These are phyloP conservation scores for Claviceps sp. DNA, from an alignment of 2,329 filamentous ascomycete species.

Conservation along the genomic window DNA sequence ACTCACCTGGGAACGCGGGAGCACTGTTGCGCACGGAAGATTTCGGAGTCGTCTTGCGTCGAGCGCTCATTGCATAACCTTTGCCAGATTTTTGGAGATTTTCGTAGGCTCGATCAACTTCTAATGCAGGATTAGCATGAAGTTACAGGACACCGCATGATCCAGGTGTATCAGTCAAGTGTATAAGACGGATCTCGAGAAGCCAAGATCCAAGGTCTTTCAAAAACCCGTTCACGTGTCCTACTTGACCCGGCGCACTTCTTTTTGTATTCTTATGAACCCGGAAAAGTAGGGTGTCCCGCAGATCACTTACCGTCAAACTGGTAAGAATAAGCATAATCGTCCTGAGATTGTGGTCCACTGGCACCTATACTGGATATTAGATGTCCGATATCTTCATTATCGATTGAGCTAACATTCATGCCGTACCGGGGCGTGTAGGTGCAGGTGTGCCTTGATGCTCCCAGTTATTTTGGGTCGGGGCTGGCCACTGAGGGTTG, in stretches of 20 bases:
- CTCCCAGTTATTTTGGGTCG: conserved; percentile 30
- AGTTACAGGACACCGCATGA: neutral
- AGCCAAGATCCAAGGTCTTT: neutral
- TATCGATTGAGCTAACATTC: neutral
- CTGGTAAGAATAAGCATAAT: conserved; percentile 73
- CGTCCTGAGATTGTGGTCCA: conserved; percentile 61
- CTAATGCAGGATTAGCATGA: conserved; percentile 31
- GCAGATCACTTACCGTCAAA: conserved; percentile 61
- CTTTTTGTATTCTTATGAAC: neutral
- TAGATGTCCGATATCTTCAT: conserved; percentile 5
- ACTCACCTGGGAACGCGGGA: conserved; percentile 6
- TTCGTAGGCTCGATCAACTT: conserved; percentile 91
- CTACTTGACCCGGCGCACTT: neutral
- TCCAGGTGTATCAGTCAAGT: neutral
- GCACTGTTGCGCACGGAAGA: conserved; percentile 5
- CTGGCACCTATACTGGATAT: conserved; percentile 46
- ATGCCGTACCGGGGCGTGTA: conserved; percentile 24
- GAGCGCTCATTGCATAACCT: conserved; percentile 59
- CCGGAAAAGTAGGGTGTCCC: neutral
- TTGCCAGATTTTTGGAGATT: conserved; percentile 96
- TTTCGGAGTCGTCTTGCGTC: conserved; percentile 48
- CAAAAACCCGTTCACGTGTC: neutral
- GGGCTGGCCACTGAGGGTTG: conserved; percentile 26
- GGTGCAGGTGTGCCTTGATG: conserved; percentile 29
- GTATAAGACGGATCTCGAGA: neutral